Base-by-base conservation (phyloP, 2,329 filamentous ascomycete genomes). In the Leptographium lundbergii region DNA sequence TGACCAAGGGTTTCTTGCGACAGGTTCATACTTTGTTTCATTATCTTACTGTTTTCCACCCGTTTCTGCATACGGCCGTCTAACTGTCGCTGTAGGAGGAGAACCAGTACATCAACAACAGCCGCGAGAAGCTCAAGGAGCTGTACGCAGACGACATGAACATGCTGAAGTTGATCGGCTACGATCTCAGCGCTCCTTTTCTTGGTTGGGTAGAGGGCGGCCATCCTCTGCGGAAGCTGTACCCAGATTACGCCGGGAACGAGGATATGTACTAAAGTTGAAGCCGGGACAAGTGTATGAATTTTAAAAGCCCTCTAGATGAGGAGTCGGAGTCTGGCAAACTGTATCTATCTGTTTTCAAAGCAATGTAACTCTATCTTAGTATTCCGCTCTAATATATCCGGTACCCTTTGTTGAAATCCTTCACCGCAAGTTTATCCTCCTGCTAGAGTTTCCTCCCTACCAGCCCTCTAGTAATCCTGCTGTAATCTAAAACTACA, bases 91-190 rank as follows among this genome's bases (percentile, higher is more conserved):
- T 36, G 14, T 39, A 62, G 51, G 60, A 63, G 36, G 60, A 62
- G 56, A 62, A 63, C 54, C 67, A 69, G 58, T 67, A 66, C 54
- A 61, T 69, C 6, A 64, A 63, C 56, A 63, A 64, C 32, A 59
- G 63, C 11, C 54, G 59, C 6, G 65, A 67, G 24, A 25, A 27
- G 34, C 10, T 52, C 25, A 58, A 54, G 50, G 19, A n/a, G 24
- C 14, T 57, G 24, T 56, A 25, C 54, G 27, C 10, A 6, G 32
- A 65, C 56, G 52, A 62, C 22, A 59, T 61, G 4, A 61, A 66
- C 54, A 61, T 64, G 48, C 66, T 64, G 34, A 63, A 64, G 58
- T 47, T 67, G 14, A 57, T 68, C 14, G 67, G 67, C 48, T 68
- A 68, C 54, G 61, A 62, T 7, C 61, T 67, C 51, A 63, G 62